phyloP scores from a whole-genome alignment of 2,329 filamentous ascomycete genomes.

The Sarocladiaceae sp. region DNA sequence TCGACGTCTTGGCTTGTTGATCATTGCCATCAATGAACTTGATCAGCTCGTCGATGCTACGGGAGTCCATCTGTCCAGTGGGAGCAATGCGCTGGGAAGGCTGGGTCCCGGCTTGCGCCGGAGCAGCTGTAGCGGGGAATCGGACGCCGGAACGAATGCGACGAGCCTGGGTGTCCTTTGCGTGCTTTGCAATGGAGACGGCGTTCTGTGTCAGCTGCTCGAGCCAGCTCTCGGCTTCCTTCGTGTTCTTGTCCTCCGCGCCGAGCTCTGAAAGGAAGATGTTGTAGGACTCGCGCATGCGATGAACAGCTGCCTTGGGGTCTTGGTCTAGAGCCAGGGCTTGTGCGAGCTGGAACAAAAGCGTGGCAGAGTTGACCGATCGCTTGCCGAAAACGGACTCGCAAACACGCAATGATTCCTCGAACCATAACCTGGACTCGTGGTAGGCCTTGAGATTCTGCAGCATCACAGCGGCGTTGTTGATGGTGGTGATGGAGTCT shows the following conservation, averaged over 20 bases:
- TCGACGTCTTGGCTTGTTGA: conserved; percentile 45
- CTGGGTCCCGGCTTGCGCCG: conserved; percentile 14
- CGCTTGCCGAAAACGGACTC: conserved; percentile 85
- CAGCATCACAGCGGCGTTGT: conserved; percentile 98
- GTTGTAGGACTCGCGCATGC: conserved; percentile 95
- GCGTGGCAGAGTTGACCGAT: conserved; percentile 88
- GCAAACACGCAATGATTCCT: conserved; percentile 83
- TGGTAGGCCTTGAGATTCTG: conserved; percentile 93
- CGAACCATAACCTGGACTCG: conserved; percentile 95
- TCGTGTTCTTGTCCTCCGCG: conserved; percentile 91
- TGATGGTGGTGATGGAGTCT: conserved; percentile 96
- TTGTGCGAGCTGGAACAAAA: conserved; percentile 96
- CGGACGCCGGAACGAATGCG: conserved; percentile 67
- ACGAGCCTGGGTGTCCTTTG: conserved; percentile 77
- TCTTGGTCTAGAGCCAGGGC: conserved; percentile 94
- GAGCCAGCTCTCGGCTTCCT: conserved; percentile 95
- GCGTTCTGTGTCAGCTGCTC: conserved; percentile 95
- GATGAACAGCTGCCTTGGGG: conserved; percentile 82
- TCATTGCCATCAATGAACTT: conserved; percentile 86
- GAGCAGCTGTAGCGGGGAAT: conserved; percentile 43
- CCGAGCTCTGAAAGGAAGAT: conserved; percentile 89
- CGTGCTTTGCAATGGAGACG: conserved; percentile 89
- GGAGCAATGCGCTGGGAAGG: conserved; percentile 28
- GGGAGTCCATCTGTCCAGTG: conserved; percentile 55
- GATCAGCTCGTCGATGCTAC: conserved; percentile 89